Conservation (phyloP, 371 early-diverging fungal genomes). For the Nematocida ausubeli region DNA sequence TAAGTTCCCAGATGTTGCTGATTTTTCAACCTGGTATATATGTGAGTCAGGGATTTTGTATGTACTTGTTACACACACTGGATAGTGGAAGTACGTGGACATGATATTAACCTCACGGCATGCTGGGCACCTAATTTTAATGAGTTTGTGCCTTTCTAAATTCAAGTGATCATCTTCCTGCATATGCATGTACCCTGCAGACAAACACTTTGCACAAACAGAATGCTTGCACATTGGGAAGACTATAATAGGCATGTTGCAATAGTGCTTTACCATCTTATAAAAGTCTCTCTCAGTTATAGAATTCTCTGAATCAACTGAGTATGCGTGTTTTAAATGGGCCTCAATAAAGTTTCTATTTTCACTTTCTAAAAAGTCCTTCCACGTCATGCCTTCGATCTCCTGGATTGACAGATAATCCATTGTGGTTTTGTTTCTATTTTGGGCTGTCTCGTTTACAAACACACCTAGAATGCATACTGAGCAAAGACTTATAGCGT, state of each 20-base stretch:
- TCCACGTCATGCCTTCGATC: not conserved
- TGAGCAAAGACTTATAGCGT: not conserved
- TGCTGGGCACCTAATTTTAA: not conserved
- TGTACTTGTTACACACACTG: not conserved
- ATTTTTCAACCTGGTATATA: not conserved
- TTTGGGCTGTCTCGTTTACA: not conserved
- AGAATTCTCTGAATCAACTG: not conserved
- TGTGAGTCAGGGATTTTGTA: not conserved
- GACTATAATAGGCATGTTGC: not conserved
- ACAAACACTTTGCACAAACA: not conserved
- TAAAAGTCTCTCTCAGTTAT: not conserved
- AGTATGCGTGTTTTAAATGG: not conserved
- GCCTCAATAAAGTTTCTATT: not conserved
- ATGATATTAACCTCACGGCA: not conserved
- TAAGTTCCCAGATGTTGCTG: too few relatives aligned
- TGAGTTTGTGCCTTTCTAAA: not conserved
- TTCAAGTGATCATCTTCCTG: not conserved
- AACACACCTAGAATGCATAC: not conserved
- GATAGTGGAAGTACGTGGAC: not conserved
- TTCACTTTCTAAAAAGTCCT: not conserved
- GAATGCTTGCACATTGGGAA: not conserved
- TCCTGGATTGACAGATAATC: not conserved
- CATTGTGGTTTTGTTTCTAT: not conserved
- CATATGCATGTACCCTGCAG: not conserved
- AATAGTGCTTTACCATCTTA: not conserved